Evolutionary conservation across 805 yeast genomes (phyloP).

Genomic region (Hyphopichia homilentoma): DNA sequence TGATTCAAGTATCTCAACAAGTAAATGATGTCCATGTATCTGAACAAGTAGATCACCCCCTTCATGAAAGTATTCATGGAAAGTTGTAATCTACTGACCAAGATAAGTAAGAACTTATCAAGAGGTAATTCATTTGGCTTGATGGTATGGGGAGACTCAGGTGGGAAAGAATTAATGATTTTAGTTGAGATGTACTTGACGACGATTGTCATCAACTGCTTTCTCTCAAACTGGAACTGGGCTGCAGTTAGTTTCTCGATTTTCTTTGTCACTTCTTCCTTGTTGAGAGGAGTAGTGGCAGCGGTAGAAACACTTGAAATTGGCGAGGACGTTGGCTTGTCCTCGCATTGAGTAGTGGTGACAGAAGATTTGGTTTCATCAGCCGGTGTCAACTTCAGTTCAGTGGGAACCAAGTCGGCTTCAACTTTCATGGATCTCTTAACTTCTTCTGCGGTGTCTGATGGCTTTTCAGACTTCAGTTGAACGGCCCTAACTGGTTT

Average conservation of each 20-base stretch:
- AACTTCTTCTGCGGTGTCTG: conserved; percentile 18
- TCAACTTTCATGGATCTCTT: conserved; percentile 13
- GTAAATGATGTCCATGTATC: conserved; percentile 46
- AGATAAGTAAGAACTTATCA: conserved; percentile 36
- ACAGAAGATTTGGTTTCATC: neutral
- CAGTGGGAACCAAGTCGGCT: neutral
- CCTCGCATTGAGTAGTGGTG: no score
- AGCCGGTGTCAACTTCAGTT: conserved; percentile 1
- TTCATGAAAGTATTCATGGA: conserved; percentile 35
- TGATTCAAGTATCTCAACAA: conserved; percentile 43
- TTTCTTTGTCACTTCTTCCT: conserved; percentile 1
- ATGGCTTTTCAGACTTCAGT: conserved; percentile 3
- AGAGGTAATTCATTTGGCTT: conserved; percentile 30
- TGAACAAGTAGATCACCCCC: conserved; percentile 39
- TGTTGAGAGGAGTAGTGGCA: neutral
- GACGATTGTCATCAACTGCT: conserved; percentile 37
- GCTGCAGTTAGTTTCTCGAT: conserved; percentile 11
- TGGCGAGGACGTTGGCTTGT: no score
- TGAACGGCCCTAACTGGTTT: neutral
- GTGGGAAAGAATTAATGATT: conserved; percentile 42
- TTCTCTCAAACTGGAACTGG: conserved; percentile 27
- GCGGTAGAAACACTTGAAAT: neutral
- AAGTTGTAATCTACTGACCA: conserved; percentile 34
- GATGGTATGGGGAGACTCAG: conserved; percentile 24
- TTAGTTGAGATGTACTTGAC: conserved; percentile 42